Evolutionary conservation across 495 filamentous ascomycete species (phyloP).

Genomic region (Rhizodiscina lignyota): DNA sequence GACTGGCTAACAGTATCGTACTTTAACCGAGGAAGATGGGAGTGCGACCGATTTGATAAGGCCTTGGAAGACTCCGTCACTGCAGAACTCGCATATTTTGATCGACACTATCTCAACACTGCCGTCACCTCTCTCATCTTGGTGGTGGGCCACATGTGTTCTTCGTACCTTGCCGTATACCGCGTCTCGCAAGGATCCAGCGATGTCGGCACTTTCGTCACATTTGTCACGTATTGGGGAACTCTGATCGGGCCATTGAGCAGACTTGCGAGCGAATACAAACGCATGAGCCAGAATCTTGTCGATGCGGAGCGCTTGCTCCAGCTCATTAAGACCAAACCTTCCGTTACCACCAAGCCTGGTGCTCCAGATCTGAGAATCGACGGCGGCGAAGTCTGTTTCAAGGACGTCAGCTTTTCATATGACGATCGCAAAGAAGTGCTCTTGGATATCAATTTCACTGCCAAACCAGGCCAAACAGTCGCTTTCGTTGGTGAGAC

Average conservation of each 20-base stretch:
- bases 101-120: constrained; percentile 13
- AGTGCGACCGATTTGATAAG: constrained; percentile 40
- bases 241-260: constrained; percentile 34
- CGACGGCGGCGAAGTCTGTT: constrained; percentile 41
- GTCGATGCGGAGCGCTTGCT: constrained; percentile 59
- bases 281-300: constrained; percentile 36
- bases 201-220: constrained; percentile 54
- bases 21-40: constrained; percentile 55
- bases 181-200: constrained; percentile 38
- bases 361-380: constrained; percentile 39
- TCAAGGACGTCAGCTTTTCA: constrained; percentile 48
- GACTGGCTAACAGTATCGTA: constrained; percentile 53
- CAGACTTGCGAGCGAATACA: constrained; percentile 44
- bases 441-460: constrained; percentile 48
- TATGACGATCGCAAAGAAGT: constrained; percentile 54
- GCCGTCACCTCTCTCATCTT: constrained; percentile 44
- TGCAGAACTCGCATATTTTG: constrained; percentile 16
- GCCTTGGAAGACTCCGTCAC: constrained; percentile 10
- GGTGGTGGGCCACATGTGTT: constrained; percentile 42
- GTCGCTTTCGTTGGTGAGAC: constrained; percentile 65
- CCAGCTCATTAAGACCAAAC: constrained; percentile 49
- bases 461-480: constrained; percentile 35
- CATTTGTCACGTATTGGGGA: constrained; percentile 53
- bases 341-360: constrained; percentile 39
- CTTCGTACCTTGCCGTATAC: constrained; percentile 50